Evolutionary conservation across 1,284 basidiomycete genomes (phyloP).

Genomic region (Sanguinoderma infundibulare): DNA sequence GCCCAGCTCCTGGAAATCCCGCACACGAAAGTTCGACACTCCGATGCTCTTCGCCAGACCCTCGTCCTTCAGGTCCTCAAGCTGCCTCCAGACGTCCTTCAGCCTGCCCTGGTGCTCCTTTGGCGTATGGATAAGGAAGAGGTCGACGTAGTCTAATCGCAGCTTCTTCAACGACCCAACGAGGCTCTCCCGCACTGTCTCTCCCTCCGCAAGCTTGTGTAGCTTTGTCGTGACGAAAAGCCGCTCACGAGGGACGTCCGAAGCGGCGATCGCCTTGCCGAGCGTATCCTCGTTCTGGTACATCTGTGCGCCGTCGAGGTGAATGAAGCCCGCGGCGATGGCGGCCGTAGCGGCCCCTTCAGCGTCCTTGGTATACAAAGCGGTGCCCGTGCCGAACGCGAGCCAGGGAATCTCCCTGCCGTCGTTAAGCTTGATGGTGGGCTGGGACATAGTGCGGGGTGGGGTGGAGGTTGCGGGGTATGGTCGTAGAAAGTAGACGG

Average conservation of each 20-base stretch:
- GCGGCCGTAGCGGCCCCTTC: slow-evolving; percentile 52
- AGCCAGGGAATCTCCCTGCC: slow-evolving; percentile 62
- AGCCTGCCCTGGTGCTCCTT: slow-evolving; percentile 46
- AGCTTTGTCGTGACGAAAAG: slow-evolving; percentile 76
- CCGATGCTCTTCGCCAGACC: slow-evolving; percentile 82
- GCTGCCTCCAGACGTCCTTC: slow-evolving; percentile 66
- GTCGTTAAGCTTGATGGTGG: slow-evolving; percentile 59
- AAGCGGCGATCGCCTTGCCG: slow-evolving; percentile 53
- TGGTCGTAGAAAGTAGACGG: slow-evolving; percentile 24
- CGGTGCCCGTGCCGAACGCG: slow-evolving; percentile 74
- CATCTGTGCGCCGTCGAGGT: slow-evolving; percentile 74
- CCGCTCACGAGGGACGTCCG: slow-evolving; percentile 56
- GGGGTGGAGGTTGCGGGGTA: slow-evolving; percentile 17
- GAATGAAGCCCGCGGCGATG: slow-evolving; percentile 64
- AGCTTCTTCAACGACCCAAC: slow-evolving; percentile 63
- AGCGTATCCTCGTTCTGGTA: slow-evolving; percentile 69
- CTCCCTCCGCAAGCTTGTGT: slow-evolving; percentile 39
- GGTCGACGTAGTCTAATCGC: slow-evolving; percentile 71
- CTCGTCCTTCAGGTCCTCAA: slow-evolving; percentile 71
- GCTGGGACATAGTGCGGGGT: slow-evolving; percentile 39
- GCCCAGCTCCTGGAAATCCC: slow-evolving; percentile 64
- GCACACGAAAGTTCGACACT: slow-evolving; percentile 80
- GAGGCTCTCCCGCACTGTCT: slow-evolving; percentile 56
- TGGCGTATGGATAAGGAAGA: slow-evolving; percentile 79
- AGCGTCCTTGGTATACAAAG: slow-evolving; percentile 58